Percentiles rank a stretch among this genome's conserved stretches.
Evolutionary conservation across 331 rosid species (phyloP).

Genomic region (Saraca asoca): DNA sequence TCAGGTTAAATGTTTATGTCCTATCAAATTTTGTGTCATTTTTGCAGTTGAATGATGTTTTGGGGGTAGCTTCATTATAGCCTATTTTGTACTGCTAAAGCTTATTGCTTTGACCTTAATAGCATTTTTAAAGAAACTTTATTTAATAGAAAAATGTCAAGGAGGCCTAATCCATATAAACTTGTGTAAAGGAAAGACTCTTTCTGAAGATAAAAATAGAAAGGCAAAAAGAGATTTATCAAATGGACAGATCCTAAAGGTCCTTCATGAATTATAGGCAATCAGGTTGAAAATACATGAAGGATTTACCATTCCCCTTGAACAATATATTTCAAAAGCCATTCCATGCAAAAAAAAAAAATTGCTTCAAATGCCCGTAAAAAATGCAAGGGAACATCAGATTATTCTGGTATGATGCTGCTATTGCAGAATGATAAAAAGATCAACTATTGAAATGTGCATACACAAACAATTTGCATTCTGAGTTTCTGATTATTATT

Average conservation of each 20-base stretch:
- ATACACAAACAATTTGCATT: no score
- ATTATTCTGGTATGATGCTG: no score
- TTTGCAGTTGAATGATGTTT: conserved; percentile 6
- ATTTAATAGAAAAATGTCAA: conserved; percentile 1
- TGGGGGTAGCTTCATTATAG: conserved; percentile 22
- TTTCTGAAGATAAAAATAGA: background rate
- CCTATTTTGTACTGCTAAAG: conserved; percentile 6
- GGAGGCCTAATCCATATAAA: conserved; percentile 17
- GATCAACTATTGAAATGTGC: no score
- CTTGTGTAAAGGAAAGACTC: background rate
- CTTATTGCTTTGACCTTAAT: conserved; percentile 13
- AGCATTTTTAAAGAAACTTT: background rate
- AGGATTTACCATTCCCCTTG: background rate
- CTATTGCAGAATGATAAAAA: no score
- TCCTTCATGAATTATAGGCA: background rate
- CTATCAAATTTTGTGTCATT: background rate
- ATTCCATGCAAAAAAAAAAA: no score
- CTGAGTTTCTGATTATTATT: background rate
- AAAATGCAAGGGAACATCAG: no score
- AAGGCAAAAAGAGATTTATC: background rate
- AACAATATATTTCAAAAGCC: no score
- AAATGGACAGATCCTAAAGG: background rate
- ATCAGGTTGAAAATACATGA: background rate
- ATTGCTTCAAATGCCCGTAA: no score
- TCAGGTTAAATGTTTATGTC: conserved; percentile 54